Evolutionary conservation across 2,329 filamentous ascomycete genomes (phyloP).

Genomic region (Lachnellula suecica): DNA sequence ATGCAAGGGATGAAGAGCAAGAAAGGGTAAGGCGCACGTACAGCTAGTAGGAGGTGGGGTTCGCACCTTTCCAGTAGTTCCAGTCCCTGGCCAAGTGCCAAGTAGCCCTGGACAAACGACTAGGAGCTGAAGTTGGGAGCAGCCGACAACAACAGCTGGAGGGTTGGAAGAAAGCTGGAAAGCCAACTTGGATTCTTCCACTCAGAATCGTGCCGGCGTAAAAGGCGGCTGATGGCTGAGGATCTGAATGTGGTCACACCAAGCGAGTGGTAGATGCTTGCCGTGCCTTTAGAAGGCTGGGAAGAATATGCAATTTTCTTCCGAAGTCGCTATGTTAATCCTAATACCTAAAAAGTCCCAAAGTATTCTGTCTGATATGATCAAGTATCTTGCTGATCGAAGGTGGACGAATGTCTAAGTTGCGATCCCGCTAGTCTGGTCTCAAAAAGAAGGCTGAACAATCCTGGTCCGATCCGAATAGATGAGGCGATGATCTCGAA

Average conservation of each 20-base stretch:
- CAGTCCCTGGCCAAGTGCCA: neutral
- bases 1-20: slow-evolving; percentile 22
- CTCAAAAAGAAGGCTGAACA: neutral
- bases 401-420: neutral
- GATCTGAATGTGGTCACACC: slow-evolving; percentile 23
- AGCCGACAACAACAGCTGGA: slow-evolving; percentile 12
- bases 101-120: neutral
- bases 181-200: slow-evolving; percentile 12
- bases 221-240: slow-evolving; percentile 24
- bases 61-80: neutral
- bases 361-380: neutral
- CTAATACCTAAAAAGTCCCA: neutral
- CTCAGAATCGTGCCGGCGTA: slow-evolving; percentile 17
- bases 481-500: too few species aligned
- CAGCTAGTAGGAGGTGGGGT: slow-evolving; percentile 11
- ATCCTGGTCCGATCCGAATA: neutral
- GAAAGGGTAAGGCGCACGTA: slow-evolving; percentile 17
- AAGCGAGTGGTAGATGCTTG: slow-evolving; percentile 18
- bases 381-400: neutral
- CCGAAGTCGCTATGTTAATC: neutral
- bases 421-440: neutral
- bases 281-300: slow-evolving; percentile 15
- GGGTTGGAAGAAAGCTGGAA: neutral
- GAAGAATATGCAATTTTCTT: neutral
- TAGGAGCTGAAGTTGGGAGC: slow-evolving; percentile 4